Conservation (phyloP, 345 rosid species). For the Laguncularia racemosa region DNA sequence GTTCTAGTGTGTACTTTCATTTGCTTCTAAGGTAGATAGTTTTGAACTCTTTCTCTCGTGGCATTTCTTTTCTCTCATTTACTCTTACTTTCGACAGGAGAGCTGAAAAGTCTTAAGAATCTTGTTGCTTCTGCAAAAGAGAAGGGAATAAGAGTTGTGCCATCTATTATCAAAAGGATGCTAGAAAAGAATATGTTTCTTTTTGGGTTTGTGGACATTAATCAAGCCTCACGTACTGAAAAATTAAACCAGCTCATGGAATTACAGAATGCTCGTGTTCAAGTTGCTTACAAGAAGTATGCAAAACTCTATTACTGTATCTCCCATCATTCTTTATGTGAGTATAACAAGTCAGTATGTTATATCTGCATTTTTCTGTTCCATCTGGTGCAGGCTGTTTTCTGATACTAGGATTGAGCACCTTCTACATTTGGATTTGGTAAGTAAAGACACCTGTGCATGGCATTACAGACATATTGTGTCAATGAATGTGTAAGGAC, state of each 20-base stretch:
- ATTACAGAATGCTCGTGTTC: slow-evolving; percentile 52
- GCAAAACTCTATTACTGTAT: neutral
- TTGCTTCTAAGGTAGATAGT: too few relatives aligned
- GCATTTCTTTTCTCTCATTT: neutral
- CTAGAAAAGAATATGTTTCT: slow-evolving; percentile 55
- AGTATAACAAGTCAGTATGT: neutral
- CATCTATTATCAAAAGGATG: slow-evolving; percentile 54
- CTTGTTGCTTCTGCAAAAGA: slow-evolving; percentile 54
- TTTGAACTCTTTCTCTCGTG: too few relatives aligned
- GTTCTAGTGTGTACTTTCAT: too few relatives aligned
- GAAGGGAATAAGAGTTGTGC: slow-evolving; percentile 36
- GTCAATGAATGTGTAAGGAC: neutral
- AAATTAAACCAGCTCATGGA: slow-evolving; percentile 39
- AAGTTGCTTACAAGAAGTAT: slow-evolving; percentile 57
- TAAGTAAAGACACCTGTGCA: slow-evolving; percentile 20
- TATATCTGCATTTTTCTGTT: neutral
- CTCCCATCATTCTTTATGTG: neutral
- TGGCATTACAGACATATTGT: neutral
- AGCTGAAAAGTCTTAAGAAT: slow-evolving; percentile 56
- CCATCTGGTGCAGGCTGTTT: slow-evolving; percentile 36
- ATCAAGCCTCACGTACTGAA: slow-evolving; percentile 33
- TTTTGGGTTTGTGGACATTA: slow-evolving; percentile 59
- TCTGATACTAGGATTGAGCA: slow-evolving; percentile 42
- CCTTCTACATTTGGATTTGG: slow-evolving; percentile 75
- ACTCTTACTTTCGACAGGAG: slow-evolving; percentile 36